Conservation (phyloP, 768 basidiomycete species). For the Podaxis sp. region DNA sequence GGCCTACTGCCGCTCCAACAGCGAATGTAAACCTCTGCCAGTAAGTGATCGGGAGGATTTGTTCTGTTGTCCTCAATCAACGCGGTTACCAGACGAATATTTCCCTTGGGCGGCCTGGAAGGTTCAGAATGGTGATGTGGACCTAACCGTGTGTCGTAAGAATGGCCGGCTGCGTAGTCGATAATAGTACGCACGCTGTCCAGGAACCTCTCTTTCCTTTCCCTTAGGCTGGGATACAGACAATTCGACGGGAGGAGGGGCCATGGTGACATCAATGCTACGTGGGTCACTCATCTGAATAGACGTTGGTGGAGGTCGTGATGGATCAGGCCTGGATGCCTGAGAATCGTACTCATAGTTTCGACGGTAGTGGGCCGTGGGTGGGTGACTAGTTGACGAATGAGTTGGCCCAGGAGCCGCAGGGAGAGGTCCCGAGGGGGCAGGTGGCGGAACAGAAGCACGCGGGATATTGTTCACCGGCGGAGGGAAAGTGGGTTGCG, state of each 20-base stretch:
- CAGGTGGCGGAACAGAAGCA: background rate
- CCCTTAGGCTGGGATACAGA: conserved; percentile 6
- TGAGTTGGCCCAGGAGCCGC: background rate
- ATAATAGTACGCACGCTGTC: conserved; percentile 7
- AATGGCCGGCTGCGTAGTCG: background rate
- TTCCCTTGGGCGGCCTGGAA: conserved; percentile 19
- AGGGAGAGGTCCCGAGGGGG: background rate
- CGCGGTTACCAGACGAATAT: conserved; percentile 59
- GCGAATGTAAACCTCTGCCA: conserved; percentile 64
- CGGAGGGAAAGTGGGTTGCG: background rate
- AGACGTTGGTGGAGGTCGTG: background rate
- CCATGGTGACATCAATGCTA: conserved; percentile 5
- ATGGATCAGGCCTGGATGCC: background rate
- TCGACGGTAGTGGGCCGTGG: conserved; percentile 17
- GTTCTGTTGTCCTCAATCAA: conserved; percentile 65
- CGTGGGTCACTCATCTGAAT: conserved; percentile 4
- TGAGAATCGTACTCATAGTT: conserved; percentile 21
- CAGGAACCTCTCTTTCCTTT: conserved; percentile 8
- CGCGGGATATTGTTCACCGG: background rate
- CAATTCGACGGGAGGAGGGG: conserved; percentile 7
- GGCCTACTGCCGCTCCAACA: conserved; percentile 15
- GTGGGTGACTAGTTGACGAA: background rate
- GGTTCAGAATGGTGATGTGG: conserved; percentile 8
- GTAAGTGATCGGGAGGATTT: conserved; percentile 51
- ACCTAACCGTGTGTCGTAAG: conserved; percentile 5